Percentiles rank a stretch among this genome's conserved stretches.
These are phyloP conservation scores for Tetrastigma voinierianum DNA, from an alignment of 164 flowering plant genomes.

Conservation along the genomic window DNA sequence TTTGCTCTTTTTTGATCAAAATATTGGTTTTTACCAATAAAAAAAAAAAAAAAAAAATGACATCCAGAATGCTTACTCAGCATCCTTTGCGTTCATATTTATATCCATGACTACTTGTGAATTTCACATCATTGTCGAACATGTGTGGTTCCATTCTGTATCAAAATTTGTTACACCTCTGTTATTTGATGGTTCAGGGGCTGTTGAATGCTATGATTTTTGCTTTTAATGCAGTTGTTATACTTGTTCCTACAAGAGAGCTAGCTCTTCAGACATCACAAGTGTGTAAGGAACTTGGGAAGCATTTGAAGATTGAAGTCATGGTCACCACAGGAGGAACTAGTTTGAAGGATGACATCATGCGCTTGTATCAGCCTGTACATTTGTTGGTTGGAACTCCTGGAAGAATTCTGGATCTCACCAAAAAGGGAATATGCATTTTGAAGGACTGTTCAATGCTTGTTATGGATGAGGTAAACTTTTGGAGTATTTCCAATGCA, in stretches of 20 bases:
- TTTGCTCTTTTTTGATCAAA: too few relatives aligned
- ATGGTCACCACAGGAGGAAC: slow-evolving; percentile 99
- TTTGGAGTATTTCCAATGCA: not conserved
- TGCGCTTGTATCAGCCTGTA: slow-evolving; percentile 97
- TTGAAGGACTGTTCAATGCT: slow-evolving; percentile 89
- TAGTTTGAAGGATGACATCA: slow-evolving; percentile 95
- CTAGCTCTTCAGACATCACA: slow-evolving; percentile 98
- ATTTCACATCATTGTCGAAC: too few relatives aligned
- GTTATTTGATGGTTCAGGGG: not conserved
- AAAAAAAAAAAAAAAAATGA: too few relatives aligned
- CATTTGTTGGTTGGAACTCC: slow-evolving; percentile 99
- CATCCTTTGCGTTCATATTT: too few relatives aligned
- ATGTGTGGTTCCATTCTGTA: too few relatives aligned
- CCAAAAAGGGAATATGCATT: slow-evolving; percentile 84
- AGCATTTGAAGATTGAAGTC: slow-evolving; percentile 88
- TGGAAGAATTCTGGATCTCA: slow-evolving; percentile 93
- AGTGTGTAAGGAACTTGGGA: slow-evolving; percentile 97
- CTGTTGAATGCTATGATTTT: not conserved
- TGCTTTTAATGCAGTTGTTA: slow-evolving; percentile 56
- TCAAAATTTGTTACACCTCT: too few relatives aligned
- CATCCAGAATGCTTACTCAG: too few relatives aligned
- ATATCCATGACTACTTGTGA: too few relatives aligned
- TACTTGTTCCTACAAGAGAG: slow-evolving; percentile 93
- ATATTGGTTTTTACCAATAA: too few relatives aligned
- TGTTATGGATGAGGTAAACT: slow-evolving; percentile 95